These are phyloP conservation scores for Syncephalastrum monosporum DNA, from an alignment of 371 early-diverging fungal species.

Conservation along the genomic window DNA sequence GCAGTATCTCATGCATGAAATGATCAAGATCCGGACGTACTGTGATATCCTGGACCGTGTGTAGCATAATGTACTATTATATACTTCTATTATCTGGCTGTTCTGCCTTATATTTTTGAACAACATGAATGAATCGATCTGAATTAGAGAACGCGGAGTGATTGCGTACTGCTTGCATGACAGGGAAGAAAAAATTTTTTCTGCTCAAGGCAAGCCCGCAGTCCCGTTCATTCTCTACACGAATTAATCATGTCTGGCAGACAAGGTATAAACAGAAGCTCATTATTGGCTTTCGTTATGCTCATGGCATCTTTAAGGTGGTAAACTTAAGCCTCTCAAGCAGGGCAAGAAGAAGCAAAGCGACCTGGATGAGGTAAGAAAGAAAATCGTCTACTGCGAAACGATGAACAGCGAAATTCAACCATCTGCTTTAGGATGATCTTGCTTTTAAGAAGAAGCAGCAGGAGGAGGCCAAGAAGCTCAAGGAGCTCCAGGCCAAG, in stretches of 20 bases:
- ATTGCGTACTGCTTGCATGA: no score
- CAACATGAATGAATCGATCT: neutral
- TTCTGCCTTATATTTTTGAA: neutral
- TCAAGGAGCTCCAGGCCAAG: slow-evolving; percentile 78
- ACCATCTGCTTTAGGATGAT: slow-evolving; percentile 14
- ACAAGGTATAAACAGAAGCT: slow-evolving; percentile 16
- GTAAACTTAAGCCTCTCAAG: slow-evolving; percentile 30
- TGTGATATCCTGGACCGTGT: slow-evolving; percentile 5
- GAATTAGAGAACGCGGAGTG: no score
- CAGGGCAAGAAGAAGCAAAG: slow-evolving; percentile 21
- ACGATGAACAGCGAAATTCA: neutral
- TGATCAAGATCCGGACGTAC: slow-evolving; percentile 15
- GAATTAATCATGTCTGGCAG: slow-evolving; percentile 19
- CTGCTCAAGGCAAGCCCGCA: neutral
- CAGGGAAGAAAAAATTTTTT: no score
- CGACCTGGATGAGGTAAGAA: slow-evolving; percentile 18
- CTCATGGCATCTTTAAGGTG: slow-evolving; percentile 12
- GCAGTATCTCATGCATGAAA: slow-evolving; percentile 19
- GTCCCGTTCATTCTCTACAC: slow-evolving; percentile 1
- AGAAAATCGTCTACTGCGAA: neutral
- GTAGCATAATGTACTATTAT: neutral
- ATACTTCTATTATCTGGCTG: neutral
- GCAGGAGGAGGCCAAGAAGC: slow-evolving; percentile 77
- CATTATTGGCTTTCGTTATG: neutral
- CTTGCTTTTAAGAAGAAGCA: slow-evolving; percentile 70